Base-by-base conservation (phyloP, 163 green algal species). In the Coccomyxa subellipsoidea region DNA sequence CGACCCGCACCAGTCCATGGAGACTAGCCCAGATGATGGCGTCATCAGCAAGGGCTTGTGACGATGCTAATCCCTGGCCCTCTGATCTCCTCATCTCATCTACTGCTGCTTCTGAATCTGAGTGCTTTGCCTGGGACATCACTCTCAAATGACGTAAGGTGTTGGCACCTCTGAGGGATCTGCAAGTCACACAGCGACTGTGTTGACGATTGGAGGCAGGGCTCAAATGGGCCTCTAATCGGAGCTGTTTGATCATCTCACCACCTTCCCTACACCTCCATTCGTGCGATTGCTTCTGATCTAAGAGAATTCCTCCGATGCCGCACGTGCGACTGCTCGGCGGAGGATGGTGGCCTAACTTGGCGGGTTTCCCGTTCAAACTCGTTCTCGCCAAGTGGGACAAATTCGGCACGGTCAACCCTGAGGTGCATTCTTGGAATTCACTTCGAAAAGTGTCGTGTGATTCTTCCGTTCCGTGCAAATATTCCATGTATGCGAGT, bases 21-120 rank as follows among this genome's bases (percentile, higher is more conserved):
- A 96, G 91, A 31, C 86, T 92, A 9, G 92, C 90, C 92, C 93
- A 97, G 0, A 94, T 89, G 0, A 97, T 83, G 4, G 93, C 93
- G 77, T 97, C 93, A 7, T 94, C 83, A 9, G 92, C 90, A 9
- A 94, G 66, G 0, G 78, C 84, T 31, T 90, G 84, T 7, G 54
- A 39, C 2, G 36, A 27, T 0, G 73, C 73, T 54, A 37, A 15
- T 54, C 73, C 37, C 21, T 36, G 21, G 36, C 73, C 73, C 32
- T 39, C 71, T 47, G 71, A 32, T 23, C n/a, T 32, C 66, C 66
- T 32, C 66, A 73, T 36, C 2, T 34, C 29, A 4, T 73, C 66
- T n/a, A 73, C 47, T 59, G 47, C 23, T 59, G 47, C 47, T 59
- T 59, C 47, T 12, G 47, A 18, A 27, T 18, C 47, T 59, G 23